Percentiles rank a stretch among this genome's conserved stretches.
phyloP scores from a whole-genome alignment of 2,329 filamentous ascomycete species.

The Microdochium trichocladiopsis region DNA sequence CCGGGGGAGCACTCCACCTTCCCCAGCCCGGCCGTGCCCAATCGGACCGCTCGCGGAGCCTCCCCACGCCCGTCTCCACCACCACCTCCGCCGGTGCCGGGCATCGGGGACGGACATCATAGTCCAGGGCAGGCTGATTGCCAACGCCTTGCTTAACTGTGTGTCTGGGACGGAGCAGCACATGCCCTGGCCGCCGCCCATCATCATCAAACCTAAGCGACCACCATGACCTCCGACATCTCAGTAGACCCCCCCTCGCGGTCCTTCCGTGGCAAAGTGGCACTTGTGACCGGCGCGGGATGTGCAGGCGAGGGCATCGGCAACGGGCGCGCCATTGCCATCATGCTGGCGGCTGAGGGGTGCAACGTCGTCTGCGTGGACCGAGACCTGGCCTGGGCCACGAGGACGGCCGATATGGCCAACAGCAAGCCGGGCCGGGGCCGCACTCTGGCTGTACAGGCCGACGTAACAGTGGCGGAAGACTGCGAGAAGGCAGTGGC shows the following conservation, averaged over 20 bases:
- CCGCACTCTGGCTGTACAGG: slow-evolving; percentile 28
- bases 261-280: slow-evolving; percentile 32
- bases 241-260: slow-evolving; percentile 22
- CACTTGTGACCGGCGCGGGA: slow-evolving; percentile 54
- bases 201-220: not conserved
- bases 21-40: too few species aligned
- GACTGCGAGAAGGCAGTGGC: slow-evolving; percentile 41
- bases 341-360: slow-evolving; percentile 53
- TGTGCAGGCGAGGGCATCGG: slow-evolving; percentile 49
- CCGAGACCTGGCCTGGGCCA: slow-evolving; percentile 37
- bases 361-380: slow-evolving; percentile 54
- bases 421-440: slow-evolving; percentile 28
- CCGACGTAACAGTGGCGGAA: slow-evolving; percentile 44
- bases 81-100: too few species aligned
- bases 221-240: not conserved
- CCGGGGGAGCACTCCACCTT: too few species aligned
- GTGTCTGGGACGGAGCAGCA: too few species aligned
- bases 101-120: too few species aligned
- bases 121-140: too few species aligned
- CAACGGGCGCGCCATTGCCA: slow-evolving; percentile 50
- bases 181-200: too few species aligned
- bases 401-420: slow-evolving; percentile 47
- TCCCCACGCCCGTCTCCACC: too few species aligned
- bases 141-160: too few species aligned
- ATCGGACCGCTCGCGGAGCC: too few species aligned